phyloP scores from a whole-genome alignment of 2,329 filamentous ascomycete species.

The Cephalotrichum gorgonifer region DNA sequence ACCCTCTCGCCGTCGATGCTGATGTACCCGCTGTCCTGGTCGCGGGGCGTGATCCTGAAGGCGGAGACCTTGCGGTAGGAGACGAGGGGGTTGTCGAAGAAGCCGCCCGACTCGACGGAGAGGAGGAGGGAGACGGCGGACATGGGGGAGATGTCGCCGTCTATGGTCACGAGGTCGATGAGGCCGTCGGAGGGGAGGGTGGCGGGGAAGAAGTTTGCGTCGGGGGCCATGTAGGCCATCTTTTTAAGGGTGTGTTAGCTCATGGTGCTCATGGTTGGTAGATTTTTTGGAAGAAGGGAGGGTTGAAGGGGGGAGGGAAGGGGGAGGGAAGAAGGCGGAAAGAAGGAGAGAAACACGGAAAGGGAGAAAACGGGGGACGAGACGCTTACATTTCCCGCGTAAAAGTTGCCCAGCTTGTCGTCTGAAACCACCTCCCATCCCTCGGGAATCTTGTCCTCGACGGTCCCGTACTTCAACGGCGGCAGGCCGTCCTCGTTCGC shows the following conservation, averaged over 20 bases:
- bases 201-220: conserved; percentile 79
- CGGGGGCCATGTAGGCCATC: conserved; percentile 86
- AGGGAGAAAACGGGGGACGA: too few relatives aligned
- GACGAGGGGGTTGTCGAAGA: conserved; percentile 73
- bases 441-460: conserved; percentile 64
- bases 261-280: too few relatives aligned
- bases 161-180: conserved; percentile 73
- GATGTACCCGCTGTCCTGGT: conserved; percentile 68
- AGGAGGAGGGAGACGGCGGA: conserved; percentile 61
- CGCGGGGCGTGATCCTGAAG: conserved; percentile 71
- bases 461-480: conserved; percentile 65
- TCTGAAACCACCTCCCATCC: conserved; percentile 67
- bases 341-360: conserved; percentile 10
- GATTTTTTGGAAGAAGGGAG: too few relatives aligned
- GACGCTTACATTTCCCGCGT: conserved; percentile 78
- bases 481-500: conserved; percentile 50
- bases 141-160: conserved; percentile 60
- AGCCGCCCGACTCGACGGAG: conserved; percentile 59
- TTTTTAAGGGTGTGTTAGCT: conserved; percentile 17
- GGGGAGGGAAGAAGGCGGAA: neutral
- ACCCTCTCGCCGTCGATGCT: conserved; percentile 88
- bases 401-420: conserved; percentile 82
- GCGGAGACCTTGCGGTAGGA: conserved; percentile 78
- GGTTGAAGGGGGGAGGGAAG: neutral
- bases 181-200: conserved; percentile 74